Conservation (phyloP, 352 stramenopile species). For the Pythium grandisporangium region DNA sequence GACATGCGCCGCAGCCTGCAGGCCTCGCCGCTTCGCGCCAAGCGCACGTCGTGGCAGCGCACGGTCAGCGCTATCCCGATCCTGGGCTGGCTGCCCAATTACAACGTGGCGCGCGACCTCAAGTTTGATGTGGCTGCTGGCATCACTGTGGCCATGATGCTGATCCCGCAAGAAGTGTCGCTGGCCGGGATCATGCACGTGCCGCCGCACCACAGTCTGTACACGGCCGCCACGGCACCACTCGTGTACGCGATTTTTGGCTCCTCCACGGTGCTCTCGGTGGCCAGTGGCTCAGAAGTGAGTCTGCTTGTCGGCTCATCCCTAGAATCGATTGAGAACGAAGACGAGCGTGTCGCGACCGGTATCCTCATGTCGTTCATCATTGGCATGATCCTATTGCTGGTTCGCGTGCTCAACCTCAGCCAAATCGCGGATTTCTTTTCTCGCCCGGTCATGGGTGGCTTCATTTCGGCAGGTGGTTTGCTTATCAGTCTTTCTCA, state of each 20-base stretch:
- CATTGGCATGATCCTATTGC: conserved; percentile 61
- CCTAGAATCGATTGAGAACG: conserved; percentile 29
- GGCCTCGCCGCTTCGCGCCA: background rate
- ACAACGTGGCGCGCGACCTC: conserved; percentile 34
- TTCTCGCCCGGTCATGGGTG: conserved; percentile 81
- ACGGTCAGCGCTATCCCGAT: conserved; percentile 13
- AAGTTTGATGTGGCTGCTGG: conserved; percentile 43
- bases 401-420: conserved; percentile 70
- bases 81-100: conserved; percentile 42
- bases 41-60: background rate
- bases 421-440: conserved; percentile 86
- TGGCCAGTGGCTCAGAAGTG: conserved; percentile 70
- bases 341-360: conserved; percentile 30
- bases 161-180: conserved; percentile 82
- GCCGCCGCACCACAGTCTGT: conserved; percentile 83
- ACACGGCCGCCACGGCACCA: conserved; percentile 75
- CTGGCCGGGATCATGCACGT: conserved; percentile 85
- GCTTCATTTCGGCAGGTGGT: conserved; percentile 83
- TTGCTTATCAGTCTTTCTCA: conserved; percentile 89
- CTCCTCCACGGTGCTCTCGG: conserved; percentile 65
- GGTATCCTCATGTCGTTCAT: conserved; percentile 55
- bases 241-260: conserved; percentile 84
- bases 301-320: conserved; percentile 37
- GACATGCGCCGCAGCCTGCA: too few relatives aligned
- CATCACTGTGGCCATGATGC: conserved; percentile 76